Evolutionary conservation across 2,329 filamentous ascomycete genomes (phyloP), one percentile per base, ranked within the genome.

Genomic region (Dothidotthia symphoricarpi): DNA sequence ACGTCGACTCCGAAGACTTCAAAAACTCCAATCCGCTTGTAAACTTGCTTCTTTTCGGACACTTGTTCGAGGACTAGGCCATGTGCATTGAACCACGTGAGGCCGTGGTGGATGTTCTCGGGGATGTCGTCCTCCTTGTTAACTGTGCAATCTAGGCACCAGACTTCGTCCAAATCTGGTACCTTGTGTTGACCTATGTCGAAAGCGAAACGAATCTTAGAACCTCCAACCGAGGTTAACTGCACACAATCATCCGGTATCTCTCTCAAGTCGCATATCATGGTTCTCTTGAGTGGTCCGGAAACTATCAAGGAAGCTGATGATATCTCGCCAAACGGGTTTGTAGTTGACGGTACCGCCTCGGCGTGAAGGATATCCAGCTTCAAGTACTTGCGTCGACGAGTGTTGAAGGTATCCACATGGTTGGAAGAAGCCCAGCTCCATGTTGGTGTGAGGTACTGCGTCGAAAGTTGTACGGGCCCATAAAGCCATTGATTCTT

Each of bases 101-200:
- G 7, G 19, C 12, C 4, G 36, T 36, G n/a, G n/a, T n/a, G n/a
- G n/a, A n/a, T 10, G n/a, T 30, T 32, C 24, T 33, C n/a, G 9
- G 15, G 25, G 4, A 39, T 24, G 6, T 43, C 41, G 6, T 19
- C 10, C 1, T 7, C 22, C 15, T 43, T 39, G 14, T 34, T 22
- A 2, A 22, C 25, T n/a, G 41, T 43, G n/a, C 36, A 43, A 22
- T 39, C 41, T 17, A 43, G n/a, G 3, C 36, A 39, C 35, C 36
- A 43, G 13, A 39, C 13, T 6, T 16, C 9, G 3, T 15, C 12
- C n/a, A 26, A 24, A 3, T 5, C 25, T 3, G 17, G 6, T 8
- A 14, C 13, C 3, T 28, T 22, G 6, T 16, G 16, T 3, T 16
- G 28, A 11, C 32, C 29, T 11, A 16, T 26, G 16, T 43, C 41